These are phyloP conservation scores for Alisma plantagoaquatica DNA, from an alignment of 106 monocot species.

Conservation along the genomic window DNA sequence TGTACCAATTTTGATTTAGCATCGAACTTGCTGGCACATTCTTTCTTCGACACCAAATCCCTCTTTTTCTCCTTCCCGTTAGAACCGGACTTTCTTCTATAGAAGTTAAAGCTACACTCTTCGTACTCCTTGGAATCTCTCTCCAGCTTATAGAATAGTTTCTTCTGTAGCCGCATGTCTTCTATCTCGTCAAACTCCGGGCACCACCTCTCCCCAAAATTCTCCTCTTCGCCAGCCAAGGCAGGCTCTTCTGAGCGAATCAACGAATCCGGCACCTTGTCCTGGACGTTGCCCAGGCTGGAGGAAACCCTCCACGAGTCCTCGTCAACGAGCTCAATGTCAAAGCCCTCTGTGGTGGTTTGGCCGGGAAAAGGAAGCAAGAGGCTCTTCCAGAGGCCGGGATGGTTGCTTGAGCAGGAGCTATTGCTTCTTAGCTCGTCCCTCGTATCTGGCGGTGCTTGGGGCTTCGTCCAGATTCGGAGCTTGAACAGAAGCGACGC, in stretches of 20 bases:
- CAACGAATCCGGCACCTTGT: neutral
- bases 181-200: slow-evolving; percentile 57
- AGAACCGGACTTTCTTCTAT: slow-evolving; percentile 6
- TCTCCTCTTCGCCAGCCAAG: neutral
- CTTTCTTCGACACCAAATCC: neutral
- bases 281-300: neutral
- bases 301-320: slow-evolving; percentile 33
- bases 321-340: slow-evolving; percentile 37
- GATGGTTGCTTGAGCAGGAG: too few relatives aligned
- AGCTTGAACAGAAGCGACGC: too few relatives aligned
- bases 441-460: too few relatives aligned
- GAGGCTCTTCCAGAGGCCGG: too few relatives aligned
- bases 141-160: slow-evolving; percentile 73
- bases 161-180: slow-evolving; percentile 44
- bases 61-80: neutral
- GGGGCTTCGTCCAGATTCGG: too few relatives aligned
- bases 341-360: slow-evolving; percentile 6
- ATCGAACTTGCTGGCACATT: too few relatives aligned
- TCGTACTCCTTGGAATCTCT: slow-evolving; percentile 63
- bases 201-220: neutral
- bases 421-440: too few relatives aligned
- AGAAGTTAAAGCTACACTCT: slow-evolving; percentile 41
- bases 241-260: neutral
- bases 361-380: neutral
- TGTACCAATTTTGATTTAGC: too few relatives aligned